Evolutionary conservation across 2,329 filamentous ascomycete species (phyloP), one percentile per base, ranked within the genome.

Genomic region (Sporothrix inflata): DNA sequence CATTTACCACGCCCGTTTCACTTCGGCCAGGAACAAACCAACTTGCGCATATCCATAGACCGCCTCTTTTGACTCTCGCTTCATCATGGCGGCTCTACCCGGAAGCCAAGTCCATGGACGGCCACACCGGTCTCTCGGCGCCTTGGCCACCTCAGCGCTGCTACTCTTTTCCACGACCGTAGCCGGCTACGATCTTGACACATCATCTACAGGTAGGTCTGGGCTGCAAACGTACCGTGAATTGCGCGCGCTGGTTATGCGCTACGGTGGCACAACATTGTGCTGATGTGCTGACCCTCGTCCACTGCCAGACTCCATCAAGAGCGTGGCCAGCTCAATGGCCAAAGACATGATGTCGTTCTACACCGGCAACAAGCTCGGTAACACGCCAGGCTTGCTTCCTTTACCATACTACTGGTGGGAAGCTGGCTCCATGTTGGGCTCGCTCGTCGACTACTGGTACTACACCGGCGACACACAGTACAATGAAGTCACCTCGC

Each of bases 381-480:
- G 86, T 49, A 78, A 82, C 27, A 84, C 79, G 2, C 86, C 86
- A 5, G 86, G 86, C 16, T 81, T 87, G 65, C 81, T 88, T 11
- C 75, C 75, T 2, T 21, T 42, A 16, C 75, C 75, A 14, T 75
- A 75, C 70, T 75, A 75, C 71, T 75, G 75, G 87, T 94, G 90
- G 92, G 91, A 92, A 81, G 91, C 85, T 12, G 92, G 92, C 69
- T 91, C 91, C 72, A 89, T 94, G 84, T 85, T 90, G 81, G 88
- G 88, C 27, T 85, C 91, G 2, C 83, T 96, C 74, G 85, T 97
- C 70, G 92, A 96, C 77, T 96, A 96, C 80, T 97, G 92, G 92
- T 92, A 75, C 70, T 77, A 77, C 66, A 77, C 76, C 9, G 73
- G 74, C 60, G 76, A 77, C 71, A 90, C 78, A 93, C 93, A 79